Base-by-base conservation (phyloP, 768 basidiomycete species). In the Suillus alpinus region DNA sequence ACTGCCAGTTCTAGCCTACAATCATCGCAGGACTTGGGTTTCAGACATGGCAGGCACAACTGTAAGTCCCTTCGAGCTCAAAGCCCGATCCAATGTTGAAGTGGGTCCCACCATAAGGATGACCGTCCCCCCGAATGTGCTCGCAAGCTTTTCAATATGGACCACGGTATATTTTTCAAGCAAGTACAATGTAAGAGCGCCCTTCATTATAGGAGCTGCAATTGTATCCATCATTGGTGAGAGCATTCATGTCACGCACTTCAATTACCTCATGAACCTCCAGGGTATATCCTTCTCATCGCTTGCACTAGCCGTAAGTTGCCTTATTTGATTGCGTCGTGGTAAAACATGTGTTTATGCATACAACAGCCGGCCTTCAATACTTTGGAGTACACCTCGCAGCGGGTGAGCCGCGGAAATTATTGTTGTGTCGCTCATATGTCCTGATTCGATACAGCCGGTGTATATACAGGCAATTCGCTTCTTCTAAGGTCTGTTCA, bases 1-100 rank as follows among this genome's bases (percentile, higher is more conserved):
- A 39, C 29, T 34, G 41, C 62, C 18, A 7, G 26, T 31, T 13
- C n/a, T 61, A 84, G 81, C 86, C 86, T 4, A 84, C 84, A 1
- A 86, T 87, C 61, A 84, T 87, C 59, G 77, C 81, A 4, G 76
- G 73, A 2, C 77, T 87, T 4, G 86, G 87, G 26, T 87, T 81
- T 63, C 67, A 79, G 56, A 81, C 78, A 41, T 86, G 86, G 86
- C 76, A 86, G 68, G 85, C 84, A 29, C 83, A 86, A 67, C 62
- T 87, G 83, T 83, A 68, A 56, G 79, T 55, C 4, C 50, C 31
- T 61, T 23, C 67, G 20, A 41, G 9, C 18, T 4, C 13, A 59
- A 51, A 36, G 8, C 14, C n/a, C 2, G 34, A 23, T 20, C 2
- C 16, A 18, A 57, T 63, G 36, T 36, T 20, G 1, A 49, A 50